Base-by-base conservation (phyloP, 345 rosid genomes). In the Tarenaya hassleriana region DNA sequence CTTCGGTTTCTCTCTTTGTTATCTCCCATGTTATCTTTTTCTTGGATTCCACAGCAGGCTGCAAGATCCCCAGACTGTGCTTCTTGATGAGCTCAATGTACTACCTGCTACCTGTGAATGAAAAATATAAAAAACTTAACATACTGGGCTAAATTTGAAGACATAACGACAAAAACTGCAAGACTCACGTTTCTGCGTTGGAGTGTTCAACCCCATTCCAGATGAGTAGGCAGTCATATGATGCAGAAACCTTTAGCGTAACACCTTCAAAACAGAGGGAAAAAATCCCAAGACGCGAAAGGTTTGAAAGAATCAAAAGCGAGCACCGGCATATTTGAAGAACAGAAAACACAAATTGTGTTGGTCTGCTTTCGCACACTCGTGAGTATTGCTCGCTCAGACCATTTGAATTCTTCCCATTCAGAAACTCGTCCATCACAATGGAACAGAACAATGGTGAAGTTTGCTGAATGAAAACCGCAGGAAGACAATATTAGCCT, bases 141-240 rank as follows among this genome's bases (percentile, higher is more conserved):
- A 1, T 40, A 32, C 1, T 29, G 8, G 29, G 7, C n/a, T 18
- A 3, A 43, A 15, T 3, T 42, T 8, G 40, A 34, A 50, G 21
- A 53, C 44, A 52, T 42, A 34, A 16, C 18, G 44, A n/a, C n/a
- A n/a, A n/a, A n/a, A n/a, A 29, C 40, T 19, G 45, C 31, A 9
- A 34, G 13, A 74, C 97, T 78, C 59, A 92, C 99, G 81, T 80
- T 72, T 85, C 97, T 39, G 94, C 91, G 59, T 86, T 61, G 35
- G 88, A 92, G 71, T 92, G 86, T 58, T 83, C 82, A 47, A 92
- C 99, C 24, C 97, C 95, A 54, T 91, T 96, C 96, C 98, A 92
- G 34, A 88, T 79, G 64, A 92, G 88, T 55, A 92, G 69, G 77
- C 86, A 94, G 45, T 94, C 99, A 60, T 94, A 94, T 0, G 87